Percentiles rank a stretch among this genome's conserved stretches.
These are phyloP conservation scores for Magnaporthiopsis poae DNA, from an alignment of 2,329 filamentous ascomycete species.

Conservation along the genomic window DNA sequence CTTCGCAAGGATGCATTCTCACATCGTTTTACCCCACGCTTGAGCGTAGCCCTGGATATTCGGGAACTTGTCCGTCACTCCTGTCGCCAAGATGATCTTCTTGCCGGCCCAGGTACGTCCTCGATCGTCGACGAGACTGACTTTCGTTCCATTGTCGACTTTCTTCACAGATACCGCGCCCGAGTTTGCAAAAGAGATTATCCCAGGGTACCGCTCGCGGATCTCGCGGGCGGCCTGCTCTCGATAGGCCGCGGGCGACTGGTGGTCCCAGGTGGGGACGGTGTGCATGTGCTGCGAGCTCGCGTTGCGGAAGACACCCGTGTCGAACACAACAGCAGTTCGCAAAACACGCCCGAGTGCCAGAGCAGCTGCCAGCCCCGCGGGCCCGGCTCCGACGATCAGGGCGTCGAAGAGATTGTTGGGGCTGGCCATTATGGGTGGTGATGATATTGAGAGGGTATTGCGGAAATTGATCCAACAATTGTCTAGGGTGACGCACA, in stretches of 20 bases:
- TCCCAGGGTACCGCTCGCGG: constrained; percentile 22
- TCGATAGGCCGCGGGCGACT: constrained; percentile 25
- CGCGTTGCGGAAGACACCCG: constrained; percentile 39
- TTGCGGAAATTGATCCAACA: too few relatives aligned
- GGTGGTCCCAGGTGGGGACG: constrained; percentile 30
- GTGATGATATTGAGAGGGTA: too few relatives aligned
- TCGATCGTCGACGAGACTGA: constrained; percentile 29
- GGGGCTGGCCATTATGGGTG: too few relatives aligned
- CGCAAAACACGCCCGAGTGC: constrained; percentile 39
- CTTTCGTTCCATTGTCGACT: constrained; percentile 19
- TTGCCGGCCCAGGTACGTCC: constrained; percentile 35
- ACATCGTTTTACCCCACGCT: constrained; percentile 44
- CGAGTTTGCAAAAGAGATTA: constrained; percentile 23
- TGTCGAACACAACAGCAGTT: constrained; percentile 39
- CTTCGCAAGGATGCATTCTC: constrained; percentile 14
- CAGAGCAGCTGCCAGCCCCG: constrained; percentile 20
- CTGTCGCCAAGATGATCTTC: constrained; percentile 47
- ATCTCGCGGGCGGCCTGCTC: constrained; percentile 25
- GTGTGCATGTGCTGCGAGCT: constrained; percentile 39
- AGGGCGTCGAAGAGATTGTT: not conserved
- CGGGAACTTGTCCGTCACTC: constrained; percentile 40
- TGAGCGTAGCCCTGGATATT: constrained; percentile 44
- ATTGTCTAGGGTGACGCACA: too few relatives aligned
- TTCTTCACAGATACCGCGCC: constrained; percentile 21
- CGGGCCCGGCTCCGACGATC: not conserved